These are phyloP conservation scores for Xanthoceras sorbifolium DNA, from an alignment of 345 rosid genomes.

Conservation along the genomic window DNA sequence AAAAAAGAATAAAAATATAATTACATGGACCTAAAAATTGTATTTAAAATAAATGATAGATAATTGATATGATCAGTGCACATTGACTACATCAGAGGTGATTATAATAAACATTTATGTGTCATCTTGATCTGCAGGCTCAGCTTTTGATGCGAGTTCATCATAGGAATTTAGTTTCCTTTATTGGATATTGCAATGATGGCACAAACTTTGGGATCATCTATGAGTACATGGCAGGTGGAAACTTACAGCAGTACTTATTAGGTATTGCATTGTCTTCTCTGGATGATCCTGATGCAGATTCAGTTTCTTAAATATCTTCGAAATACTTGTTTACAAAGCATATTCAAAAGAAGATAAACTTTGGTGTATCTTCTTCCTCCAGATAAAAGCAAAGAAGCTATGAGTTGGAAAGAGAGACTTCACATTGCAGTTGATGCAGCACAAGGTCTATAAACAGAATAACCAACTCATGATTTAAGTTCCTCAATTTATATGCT, in stretches of 20 bases:
- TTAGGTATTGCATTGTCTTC: conserved; percentile 17
- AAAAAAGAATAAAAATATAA: neutral
- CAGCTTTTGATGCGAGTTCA: conserved; percentile 42
- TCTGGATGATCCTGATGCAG: no score
- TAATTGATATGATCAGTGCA: no score
- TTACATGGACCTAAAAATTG: neutral
- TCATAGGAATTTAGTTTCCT: conserved; percentile 43
- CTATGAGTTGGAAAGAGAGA: conserved; percentile 37
- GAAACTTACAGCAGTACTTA: conserved; percentile 26
- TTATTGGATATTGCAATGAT: conserved; percentile 45
- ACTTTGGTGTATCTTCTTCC: neutral
- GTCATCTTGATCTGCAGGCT: conserved; percentile 30
- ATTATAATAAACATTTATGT: neutral
- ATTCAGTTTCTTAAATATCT: no score
- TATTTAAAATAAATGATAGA: no score
- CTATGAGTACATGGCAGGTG: conserved; percentile 46
- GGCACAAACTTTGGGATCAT: conserved; percentile 28
- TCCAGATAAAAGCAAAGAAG: conserved; percentile 14
- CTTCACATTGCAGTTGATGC: conserved; percentile 40
- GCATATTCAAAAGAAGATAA: neutral
- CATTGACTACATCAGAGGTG: no score
- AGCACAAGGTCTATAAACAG: conserved; percentile 33
- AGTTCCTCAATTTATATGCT: neutral
- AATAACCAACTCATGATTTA: neutral
- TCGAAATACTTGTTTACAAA: no score